Conservation (phyloP, 345 rosid species). For the Eucalyptus curtisii region DNA sequence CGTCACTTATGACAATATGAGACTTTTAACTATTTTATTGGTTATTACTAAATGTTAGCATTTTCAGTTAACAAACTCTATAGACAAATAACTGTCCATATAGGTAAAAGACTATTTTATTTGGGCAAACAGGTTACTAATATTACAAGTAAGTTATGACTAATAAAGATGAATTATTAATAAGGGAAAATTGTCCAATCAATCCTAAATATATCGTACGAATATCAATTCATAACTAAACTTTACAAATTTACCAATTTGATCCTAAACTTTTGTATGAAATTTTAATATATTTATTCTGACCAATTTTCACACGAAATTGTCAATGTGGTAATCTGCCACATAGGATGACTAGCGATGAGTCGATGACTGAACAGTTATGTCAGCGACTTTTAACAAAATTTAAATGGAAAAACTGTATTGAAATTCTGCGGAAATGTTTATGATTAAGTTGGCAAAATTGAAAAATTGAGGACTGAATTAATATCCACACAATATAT, state of each 20-base stretch:
- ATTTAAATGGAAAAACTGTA: accelerated
- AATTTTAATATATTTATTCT: neutral
- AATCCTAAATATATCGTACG: neutral
- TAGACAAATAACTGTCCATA: neutral
- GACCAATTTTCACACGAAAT: neutral
- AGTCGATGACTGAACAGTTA: accelerated
- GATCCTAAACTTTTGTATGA: neutral
- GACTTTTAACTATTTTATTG: neutral
- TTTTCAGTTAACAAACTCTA: neutral
- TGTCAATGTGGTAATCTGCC: accelerated
- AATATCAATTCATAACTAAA: neutral
- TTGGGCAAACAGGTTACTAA: neutral
- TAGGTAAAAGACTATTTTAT: neutral
- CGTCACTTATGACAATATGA: neutral
- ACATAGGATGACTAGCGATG: accelerated
- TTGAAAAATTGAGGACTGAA: accelerated
- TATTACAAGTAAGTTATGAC: neutral
- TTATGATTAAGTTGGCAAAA: neutral
- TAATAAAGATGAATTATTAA: neutral
- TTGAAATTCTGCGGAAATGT: accelerated
- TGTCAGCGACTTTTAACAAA: accelerated
- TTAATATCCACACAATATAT: accelerated
- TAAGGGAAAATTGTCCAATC: neutral
- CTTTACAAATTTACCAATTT: neutral
- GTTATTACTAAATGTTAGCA: neutral